phyloP scores from a whole-genome alignment of 179 eudicot genomes.

The Silene noctiflora region DNA sequence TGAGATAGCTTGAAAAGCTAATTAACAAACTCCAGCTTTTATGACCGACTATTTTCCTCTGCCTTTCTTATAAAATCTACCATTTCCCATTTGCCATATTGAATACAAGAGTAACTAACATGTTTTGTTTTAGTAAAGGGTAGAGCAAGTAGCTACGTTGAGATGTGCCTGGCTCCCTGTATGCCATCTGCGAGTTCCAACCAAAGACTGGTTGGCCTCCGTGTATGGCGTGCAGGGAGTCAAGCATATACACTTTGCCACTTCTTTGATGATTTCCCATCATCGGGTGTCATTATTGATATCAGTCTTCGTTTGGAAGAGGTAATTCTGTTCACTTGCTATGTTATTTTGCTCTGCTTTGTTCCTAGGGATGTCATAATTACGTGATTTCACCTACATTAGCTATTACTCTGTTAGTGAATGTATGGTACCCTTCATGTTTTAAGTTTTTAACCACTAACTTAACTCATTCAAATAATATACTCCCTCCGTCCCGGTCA shows the following conservation, averaged over 20 bases:
- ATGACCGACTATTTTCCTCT: background rate
- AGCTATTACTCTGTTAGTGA: too few species aligned
- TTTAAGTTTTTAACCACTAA: too few species aligned
- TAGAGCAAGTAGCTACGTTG: background rate
- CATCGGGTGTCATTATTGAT: too few species aligned
- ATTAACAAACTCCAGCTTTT: conserved; percentile 7
- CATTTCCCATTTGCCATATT: background rate
- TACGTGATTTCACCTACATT: too few species aligned
- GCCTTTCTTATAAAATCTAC: background rate
- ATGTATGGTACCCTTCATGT: too few species aligned
- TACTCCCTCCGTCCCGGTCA: too few species aligned
- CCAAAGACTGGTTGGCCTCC: conserved; percentile 30
- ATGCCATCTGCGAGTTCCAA: conserved; percentile 54
- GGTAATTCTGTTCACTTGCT: too few species aligned
- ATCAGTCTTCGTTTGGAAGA: background rate
- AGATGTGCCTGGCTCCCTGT: conserved; percentile 73
- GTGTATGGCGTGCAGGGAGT: conserved; percentile 62
- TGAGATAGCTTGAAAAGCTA: background rate
- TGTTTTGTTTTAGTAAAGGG: background rate
- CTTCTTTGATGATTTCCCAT: too few species aligned
- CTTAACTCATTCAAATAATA: too few species aligned
- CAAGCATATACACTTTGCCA: conserved; percentile 34
- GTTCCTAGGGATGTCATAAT: too few species aligned
- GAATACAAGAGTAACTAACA: background rate
- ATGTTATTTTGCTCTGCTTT: too few species aligned